Conservation (phyloP, 2,329 filamentous ascomycete species). For the Sarocladiaceae sp. region DNA sequence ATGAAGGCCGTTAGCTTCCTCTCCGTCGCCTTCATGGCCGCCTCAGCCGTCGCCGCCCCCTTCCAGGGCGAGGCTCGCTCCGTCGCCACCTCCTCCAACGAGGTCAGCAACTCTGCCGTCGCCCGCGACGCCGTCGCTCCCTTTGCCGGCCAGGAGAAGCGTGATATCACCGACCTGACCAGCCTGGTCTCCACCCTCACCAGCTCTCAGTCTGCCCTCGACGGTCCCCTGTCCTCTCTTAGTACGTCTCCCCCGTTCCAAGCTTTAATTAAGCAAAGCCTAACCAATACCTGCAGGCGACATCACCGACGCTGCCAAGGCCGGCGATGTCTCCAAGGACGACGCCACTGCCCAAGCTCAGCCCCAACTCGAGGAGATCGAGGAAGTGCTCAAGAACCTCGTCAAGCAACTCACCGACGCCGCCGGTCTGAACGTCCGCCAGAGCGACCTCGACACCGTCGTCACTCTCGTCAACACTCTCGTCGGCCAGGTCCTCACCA, state of each 20-base stretch:
- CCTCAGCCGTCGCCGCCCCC: conserved; percentile 12
- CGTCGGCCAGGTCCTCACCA: conserved; percentile 16
- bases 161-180: not conserved
- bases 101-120: conserved; percentile 11
- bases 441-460: conserved; percentile 21
- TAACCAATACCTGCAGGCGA: not conserved
- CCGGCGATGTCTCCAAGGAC: conserved; percentile 17
- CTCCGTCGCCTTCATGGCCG: conserved; percentile 12
- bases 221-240: not conserved
- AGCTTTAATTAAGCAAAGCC: not conserved
- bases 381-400: conserved; percentile 19
- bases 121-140: conserved; percentile 1
- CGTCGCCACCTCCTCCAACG: conserved; percentile 5
- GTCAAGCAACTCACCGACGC: conserved; percentile 19
- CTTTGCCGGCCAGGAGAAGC: not conserved
- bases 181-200: not conserved
- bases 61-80: conserved; percentile 10
- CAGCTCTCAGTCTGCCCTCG: not conserved
- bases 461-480: conserved; percentile 17
- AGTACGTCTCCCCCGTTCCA: not conserved
- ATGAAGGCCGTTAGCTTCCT: conserved; percentile 12
- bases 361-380: conserved; percentile 15
- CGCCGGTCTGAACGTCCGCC: conserved; percentile 16
- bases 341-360: conserved; percentile 14
- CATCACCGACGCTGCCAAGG: conserved; percentile 14